Percentiles rank a stretch among this genome's conserved stretches.
Evolutionary conservation across 2,329 filamentous ascomycete genomes (phyloP).

Genomic region (Lachnellula cervina): DNA sequence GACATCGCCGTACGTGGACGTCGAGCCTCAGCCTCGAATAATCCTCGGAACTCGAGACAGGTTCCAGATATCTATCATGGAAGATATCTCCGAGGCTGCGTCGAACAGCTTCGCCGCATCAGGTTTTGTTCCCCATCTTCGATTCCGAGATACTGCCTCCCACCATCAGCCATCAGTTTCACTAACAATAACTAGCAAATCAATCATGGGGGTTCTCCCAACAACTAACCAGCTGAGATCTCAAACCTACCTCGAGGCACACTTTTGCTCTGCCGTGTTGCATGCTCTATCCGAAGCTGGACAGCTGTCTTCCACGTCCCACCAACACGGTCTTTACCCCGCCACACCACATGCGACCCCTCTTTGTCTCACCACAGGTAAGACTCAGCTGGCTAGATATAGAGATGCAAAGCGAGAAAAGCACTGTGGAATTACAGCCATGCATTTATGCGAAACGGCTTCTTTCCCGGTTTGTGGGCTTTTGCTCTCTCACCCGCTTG

Average conservation of each 20-base stretch:
- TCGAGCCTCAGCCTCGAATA: neutral
- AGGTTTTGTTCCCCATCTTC: neutral
- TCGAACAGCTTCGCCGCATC: neutral
- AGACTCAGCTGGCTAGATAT: neutral
- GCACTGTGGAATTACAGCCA: neutral
- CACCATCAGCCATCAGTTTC: neutral
- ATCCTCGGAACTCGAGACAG: neutral
- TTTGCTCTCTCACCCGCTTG: constrained; percentile 1
- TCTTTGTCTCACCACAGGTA: neutral
- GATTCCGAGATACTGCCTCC: neutral
- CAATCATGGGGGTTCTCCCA: neutral
- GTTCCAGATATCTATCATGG: neutral
- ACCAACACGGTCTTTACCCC: neutral
- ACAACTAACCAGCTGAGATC: neutral
- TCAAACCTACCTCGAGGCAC: neutral
- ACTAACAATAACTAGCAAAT: neutral
- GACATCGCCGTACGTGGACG: neutral
- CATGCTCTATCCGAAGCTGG: neutral
- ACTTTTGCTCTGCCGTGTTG: neutral
- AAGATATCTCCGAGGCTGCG: neutral
- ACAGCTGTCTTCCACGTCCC: neutral
- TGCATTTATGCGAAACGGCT: constrained; percentile 4
- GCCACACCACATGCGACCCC: neutral
- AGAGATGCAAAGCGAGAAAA: neutral
- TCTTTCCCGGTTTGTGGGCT: neutral